Base-by-base conservation (phyloP, 805 yeast species). In the Candida vaughaniae region DNA sequence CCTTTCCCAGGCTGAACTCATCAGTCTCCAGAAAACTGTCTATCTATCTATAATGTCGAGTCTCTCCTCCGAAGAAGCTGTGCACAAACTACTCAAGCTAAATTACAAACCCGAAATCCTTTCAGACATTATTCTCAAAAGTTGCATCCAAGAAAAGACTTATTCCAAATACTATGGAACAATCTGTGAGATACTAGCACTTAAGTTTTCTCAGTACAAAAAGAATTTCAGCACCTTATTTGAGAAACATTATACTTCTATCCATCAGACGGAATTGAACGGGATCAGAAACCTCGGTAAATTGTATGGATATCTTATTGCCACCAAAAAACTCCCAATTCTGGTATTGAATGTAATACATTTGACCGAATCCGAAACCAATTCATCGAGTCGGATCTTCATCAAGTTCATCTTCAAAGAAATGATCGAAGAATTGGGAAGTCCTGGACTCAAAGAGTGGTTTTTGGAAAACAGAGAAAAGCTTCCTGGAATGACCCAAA, bases 21-120 rank as follows among this genome's bases (percentile, higher is more conserved):
- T 79, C 2, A 78, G 80, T 34, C 78, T 79, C 47, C 87, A 87
- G 48, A 87, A 87, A 49, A 75, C 75, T 1, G 83, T 91, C 2
- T 91, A 91, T 50, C 63, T 90, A 19, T 82, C 91, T 0, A 66
- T 93, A 7, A 88, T 86, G 82, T 87, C 96, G 16, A 80, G 95
- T 42, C 77, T 91, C 82, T 82, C 95, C 0, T 80, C 90, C 4
- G 95, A 87, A 47, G 99, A 93, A 65, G 91, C 95, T 0, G 89
- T 87, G 1, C 98, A 90, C 57, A 90, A 90, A 56, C 61, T 93
- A 5, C 48, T 85, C 27, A 76, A 74, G 51, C 51, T 85, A 16
- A 53, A 48, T 7, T 46, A 53, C 18, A 34, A 75, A 30, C 77
- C 80, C 47, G 58, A 59, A 4, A 73, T 75, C 46, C 67, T 87